Conservation (phyloP, 495 filamentous ascomycete genomes). For the Aeminium ludgeri region DNA sequence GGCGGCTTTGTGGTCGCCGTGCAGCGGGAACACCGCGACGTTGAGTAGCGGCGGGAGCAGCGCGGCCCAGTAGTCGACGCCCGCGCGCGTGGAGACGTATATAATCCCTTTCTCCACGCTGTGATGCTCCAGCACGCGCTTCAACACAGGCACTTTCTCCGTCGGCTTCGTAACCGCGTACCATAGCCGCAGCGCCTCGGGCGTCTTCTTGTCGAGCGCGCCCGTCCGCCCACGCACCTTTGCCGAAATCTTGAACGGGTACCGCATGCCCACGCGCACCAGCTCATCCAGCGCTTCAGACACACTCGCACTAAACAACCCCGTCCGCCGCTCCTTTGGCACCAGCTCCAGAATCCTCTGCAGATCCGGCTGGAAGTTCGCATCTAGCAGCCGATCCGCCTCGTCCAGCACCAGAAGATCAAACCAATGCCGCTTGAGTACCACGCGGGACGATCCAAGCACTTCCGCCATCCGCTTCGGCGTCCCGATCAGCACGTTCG, state of each 20-base stretch:
- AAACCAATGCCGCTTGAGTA: constrained; percentile 22
- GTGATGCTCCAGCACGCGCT: constrained; percentile 53
- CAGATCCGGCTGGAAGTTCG: constrained; percentile 87
- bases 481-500: constrained; percentile 76
- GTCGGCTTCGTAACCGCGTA: constrained; percentile 59
- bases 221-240: constrained; percentile 59
- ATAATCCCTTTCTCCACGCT: constrained; percentile 74
- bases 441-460: constrained; percentile 74
- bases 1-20: constrained; percentile 73
- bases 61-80: constrained; percentile 81
- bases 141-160: constrained; percentile 59
- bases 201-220: constrained; percentile 71
- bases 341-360: constrained; percentile 68
- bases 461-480: constrained; percentile 80
- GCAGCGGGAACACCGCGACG: constrained; percentile 59
- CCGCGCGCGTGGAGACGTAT: constrained; percentile 85
- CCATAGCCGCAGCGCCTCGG: constrained; percentile 79
- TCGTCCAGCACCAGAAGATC: constrained; percentile 67
- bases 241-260: constrained; percentile 84
- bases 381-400: constrained; percentile 77
- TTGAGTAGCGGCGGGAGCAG: constrained; percentile 51
- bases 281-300: constrained; percentile 83
- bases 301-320: constrained; percentile 83
- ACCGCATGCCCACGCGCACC: constrained; percentile 78
- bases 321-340: constrained; percentile 86